Conservation (phyloP, 768 basidiomycete genomes). For the Dioszegia crocea region DNA sequence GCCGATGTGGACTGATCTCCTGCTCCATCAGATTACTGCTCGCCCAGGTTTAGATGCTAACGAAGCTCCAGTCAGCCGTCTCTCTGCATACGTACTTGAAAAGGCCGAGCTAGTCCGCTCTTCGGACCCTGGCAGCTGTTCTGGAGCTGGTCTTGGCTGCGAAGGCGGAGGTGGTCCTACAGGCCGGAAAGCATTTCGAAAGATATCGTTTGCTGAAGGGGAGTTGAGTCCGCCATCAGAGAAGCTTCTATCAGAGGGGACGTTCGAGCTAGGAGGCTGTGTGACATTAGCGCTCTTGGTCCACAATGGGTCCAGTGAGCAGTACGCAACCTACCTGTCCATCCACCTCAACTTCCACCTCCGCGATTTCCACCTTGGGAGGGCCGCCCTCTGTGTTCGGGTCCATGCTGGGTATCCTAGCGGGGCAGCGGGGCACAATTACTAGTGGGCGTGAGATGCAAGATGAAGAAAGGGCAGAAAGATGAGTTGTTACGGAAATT, state of each 20-base stretch:
- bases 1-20: neutral
- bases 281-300: too few relatives aligned
- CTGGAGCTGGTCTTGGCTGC: neutral
- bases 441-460: neutral
- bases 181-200: conserved; percentile 21
- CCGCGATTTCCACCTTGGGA: conserved; percentile 21
- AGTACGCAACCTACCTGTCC: neutral
- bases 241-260: too few relatives aligned
- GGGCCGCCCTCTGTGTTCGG: conserved; percentile 32
- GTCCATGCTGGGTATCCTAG: conserved; percentile 23
- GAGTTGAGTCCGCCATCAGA: conserved; percentile 9
- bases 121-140: neutral
- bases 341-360: conserved; percentile 26
- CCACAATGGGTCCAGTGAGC: too few relatives aligned
- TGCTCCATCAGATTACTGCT: neutral
- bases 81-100: neutral
- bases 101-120: neutral
- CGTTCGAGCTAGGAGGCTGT: too few relatives aligned
- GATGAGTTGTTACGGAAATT: too few relatives aligned
- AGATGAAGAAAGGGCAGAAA: neutral
- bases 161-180: neutral
- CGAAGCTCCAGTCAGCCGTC: too few relatives aligned
- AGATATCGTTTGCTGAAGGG: conserved; percentile 27
- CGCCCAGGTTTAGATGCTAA: too few relatives aligned
- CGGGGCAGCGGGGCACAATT: neutral